Base-by-base conservation (phyloP, 1,284 basidiomycete genomes). In the Fomitopsis palustris region DNA sequence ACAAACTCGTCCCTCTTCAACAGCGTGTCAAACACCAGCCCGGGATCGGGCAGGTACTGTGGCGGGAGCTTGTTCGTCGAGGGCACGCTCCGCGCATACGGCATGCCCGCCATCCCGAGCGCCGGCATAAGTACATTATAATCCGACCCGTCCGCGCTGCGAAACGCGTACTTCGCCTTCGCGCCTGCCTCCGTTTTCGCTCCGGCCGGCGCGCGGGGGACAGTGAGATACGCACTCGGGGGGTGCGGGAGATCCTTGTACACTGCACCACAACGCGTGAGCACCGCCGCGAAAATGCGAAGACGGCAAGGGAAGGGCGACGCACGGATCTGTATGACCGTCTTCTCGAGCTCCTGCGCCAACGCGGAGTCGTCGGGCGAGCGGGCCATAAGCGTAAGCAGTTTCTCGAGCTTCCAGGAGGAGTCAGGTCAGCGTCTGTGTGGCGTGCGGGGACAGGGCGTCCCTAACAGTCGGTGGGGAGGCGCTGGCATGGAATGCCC, bases 221-320 rank as follows among this genome's bases (percentile, higher is more conserved):
- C 39, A 10, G 62, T 81, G 33, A 92, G 74, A 63, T 78, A 84
- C 1, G 88, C 85, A 6, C 81, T 72, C 6, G 90, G 80, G 6
- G 92, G 91, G 68, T 93, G 91, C 0, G 83, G 73, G 39, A 93
- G 79, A 67, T 93, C 92, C 67, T 87, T 86, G 72, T 89, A 92
- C 60, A 92, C 67, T 67, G 35, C 12, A 10, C 31, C 31, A n/a
- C n/a, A n/a, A n/a, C 12, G 35, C 16, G 35, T 37, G 35, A 37
- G 35, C 35, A 37, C 12, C 35, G 2, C 8, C 8, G 35, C 35
- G 35, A 33, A n/a, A n/a, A n/a, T n/a, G n/a, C 35, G 58, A 10
- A 53, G 17, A 49, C 16, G 37, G 9, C 16, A 17, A 25, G 53
- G 60, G 25, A 29, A 64, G 62, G 53, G 45, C 81, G 71, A 63